Evolutionary conservation across 2,329 filamentous ascomycete genomes (phyloP).

Genomic region (Periconia sp.): DNA sequence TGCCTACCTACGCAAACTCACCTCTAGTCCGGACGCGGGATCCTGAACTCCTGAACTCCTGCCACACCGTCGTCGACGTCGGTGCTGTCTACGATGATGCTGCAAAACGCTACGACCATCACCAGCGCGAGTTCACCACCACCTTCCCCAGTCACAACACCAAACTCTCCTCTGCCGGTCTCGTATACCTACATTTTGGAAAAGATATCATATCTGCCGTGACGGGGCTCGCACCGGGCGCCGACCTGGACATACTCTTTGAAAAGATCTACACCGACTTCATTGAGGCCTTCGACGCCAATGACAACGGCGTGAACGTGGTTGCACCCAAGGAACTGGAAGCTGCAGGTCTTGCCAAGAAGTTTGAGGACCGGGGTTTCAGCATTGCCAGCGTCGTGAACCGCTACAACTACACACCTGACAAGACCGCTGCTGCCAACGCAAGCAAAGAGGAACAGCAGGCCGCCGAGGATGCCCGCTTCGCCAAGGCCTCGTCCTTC

Average conservation of each 20-base stretch:
- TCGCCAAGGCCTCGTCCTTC: slow-evolving; percentile 76
- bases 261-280: slow-evolving; percentile 92
- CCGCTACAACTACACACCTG: slow-evolving; percentile 73
- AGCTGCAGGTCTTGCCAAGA: slow-evolving; percentile 77
- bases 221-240: slow-evolving; percentile 64
- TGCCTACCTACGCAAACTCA: slow-evolving; percentile 78
- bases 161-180: slow-evolving; percentile 90
- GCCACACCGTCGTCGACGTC: slow-evolving; percentile 98
- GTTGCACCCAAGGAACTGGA: slow-evolving; percentile 76
- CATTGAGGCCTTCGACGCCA: slow-evolving; percentile 93
- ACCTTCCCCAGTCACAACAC: slow-evolving; percentile 84
- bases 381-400: slow-evolving; percentile 88
- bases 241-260: slow-evolving; percentile 78
- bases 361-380: slow-evolving; percentile 83
- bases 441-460: slow-evolving; percentile 58
- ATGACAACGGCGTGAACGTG: slow-evolving; percentile 90
- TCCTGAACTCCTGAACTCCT: slow-evolving; percentile 74
- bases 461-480: slow-evolving; percentile 79
- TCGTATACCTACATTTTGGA: slow-evolving; percentile 97
- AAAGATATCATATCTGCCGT: slow-evolving; percentile 77
- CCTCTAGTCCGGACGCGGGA: slow-evolving; percentile 87
- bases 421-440: slow-evolving; percentile 45
- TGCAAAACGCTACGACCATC: slow-evolving; percentile 88
- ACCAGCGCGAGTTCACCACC: slow-evolving; percentile 88
- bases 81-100: slow-evolving; percentile 87